phyloP scores from a whole-genome alignment of 2,329 filamentous ascomycete species.

The Hypoxylon sp. region DNA sequence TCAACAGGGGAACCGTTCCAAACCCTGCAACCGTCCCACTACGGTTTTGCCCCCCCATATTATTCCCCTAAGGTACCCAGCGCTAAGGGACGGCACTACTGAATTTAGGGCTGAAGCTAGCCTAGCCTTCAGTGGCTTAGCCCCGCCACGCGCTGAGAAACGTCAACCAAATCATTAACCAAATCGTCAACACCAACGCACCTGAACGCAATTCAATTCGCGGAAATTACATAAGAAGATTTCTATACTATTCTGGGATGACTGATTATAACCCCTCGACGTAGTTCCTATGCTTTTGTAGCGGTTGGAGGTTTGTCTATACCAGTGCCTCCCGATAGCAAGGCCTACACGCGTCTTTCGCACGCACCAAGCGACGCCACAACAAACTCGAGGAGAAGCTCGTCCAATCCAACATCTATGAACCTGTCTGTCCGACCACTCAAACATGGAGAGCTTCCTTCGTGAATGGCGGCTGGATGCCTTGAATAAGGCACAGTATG shows the following conservation, averaged over 20 bases:
- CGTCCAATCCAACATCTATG: constrained; percentile 1
- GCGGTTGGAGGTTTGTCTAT: not conserved
- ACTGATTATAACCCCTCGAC: not conserved
- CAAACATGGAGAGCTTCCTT: constrained; percentile 88
- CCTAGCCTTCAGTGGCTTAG: constrained; percentile 11
- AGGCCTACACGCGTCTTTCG: constrained; percentile 28
- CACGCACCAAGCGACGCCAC: constrained; percentile 15
- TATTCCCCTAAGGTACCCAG: no score
- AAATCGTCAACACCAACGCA: constrained; percentile 1
- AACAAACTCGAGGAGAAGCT: constrained; percentile 1
- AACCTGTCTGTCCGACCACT: not conserved
- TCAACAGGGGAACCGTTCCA: no score
- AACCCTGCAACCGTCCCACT: no score
- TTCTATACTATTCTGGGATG: not conserved
- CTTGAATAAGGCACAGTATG: constrained; percentile 94
- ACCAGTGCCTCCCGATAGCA: constrained; percentile 1
- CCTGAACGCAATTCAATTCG: constrained; percentile 1
- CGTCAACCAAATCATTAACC: constrained; percentile 9
- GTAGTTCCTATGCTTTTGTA: not conserved
- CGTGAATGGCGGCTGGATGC: constrained; percentile 96
- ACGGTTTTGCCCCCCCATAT: no score
- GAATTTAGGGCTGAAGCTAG: constrained; percentile 29
- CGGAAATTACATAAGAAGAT: not conserved
- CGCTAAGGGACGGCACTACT: constrained; percentile 9
- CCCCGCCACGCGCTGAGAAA: constrained; percentile 24